A percentile compares a stretch with the other conserved stretches of the same genome.
Evolutionary conservation across 768 basidiomycete species (phyloP).

Genomic region (Amanita brunnescens): DNA sequence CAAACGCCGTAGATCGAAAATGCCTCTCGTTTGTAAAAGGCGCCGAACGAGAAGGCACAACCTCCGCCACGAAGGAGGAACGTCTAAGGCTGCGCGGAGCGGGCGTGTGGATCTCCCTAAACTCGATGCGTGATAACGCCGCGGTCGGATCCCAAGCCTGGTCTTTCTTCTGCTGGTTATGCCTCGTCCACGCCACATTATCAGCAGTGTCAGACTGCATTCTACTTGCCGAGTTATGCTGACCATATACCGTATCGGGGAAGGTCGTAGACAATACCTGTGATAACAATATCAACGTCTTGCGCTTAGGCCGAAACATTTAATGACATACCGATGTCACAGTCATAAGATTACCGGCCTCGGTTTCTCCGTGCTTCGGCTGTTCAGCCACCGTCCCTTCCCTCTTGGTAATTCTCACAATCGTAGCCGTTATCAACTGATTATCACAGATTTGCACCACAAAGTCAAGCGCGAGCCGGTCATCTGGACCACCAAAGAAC

Average conservation of each 20-base stretch:
- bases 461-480: conserved; percentile 78
- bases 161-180: not conserved
- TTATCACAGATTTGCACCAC: conserved; percentile 77
- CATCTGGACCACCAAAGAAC: conserved; percentile 94
- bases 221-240: conserved; percentile 50
- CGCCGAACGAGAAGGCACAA: no score
- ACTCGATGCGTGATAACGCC: conserved; percentile 53
- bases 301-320: not conserved
- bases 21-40: no score
- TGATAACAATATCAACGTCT: not conserved
- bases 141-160: not conserved
- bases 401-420: conserved; percentile 53
- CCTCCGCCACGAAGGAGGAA: no score
- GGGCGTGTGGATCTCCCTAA: conserved; percentile 47
- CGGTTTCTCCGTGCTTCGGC: conserved; percentile 15
- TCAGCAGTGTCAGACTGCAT: conserved; percentile 84
- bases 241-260: conserved; percentile 67
- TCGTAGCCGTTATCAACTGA: conserved; percentile 59
- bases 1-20: no score
- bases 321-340: conserved; percentile 36
- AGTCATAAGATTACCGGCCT: conserved; percentile 33
- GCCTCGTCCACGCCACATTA: conserved; percentile 57
- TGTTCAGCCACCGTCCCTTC: conserved; percentile 20
- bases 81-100: no score
- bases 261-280: conserved; percentile 21